Evolutionary conservation across 768 basidiomycete species (phyloP).

Genomic region (Tephrocybe sp.): DNA sequence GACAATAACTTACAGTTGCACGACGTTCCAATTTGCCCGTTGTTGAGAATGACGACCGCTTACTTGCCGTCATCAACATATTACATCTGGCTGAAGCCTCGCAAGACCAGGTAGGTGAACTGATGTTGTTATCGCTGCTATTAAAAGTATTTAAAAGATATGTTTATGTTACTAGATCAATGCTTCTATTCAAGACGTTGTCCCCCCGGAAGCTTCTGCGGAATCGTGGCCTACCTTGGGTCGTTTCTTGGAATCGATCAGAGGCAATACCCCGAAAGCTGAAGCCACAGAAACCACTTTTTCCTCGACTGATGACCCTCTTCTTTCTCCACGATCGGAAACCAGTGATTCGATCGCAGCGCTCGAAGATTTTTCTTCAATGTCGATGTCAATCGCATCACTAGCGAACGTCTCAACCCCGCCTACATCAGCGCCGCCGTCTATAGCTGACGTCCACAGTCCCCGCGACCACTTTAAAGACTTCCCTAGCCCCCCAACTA

Average conservation of each 20-base stretch:
- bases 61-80: background rate
- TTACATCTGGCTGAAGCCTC: slow-evolving; percentile 1
- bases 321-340: background rate
- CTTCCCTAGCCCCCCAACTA: background rate
- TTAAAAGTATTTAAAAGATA: no score
- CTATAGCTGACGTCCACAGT: background rate
- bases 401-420: background rate
- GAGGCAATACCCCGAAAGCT: background rate
- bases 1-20: background rate
- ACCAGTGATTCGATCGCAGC: background rate
- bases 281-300: background rate
- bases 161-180: background rate
- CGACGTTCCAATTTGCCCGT: background rate
- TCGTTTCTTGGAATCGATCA: slow-evolving; percentile 5
- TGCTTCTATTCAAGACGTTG: background rate
- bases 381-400: background rate
- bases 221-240: slow-evolving; percentile 1
- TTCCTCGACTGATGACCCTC: background rate
- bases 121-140: background rate
- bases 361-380: background rate
- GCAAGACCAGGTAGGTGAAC: slow-evolving; percentile 1
- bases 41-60: background rate
- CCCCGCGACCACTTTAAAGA: background rate
- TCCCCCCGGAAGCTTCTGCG: background rate
- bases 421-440: background rate